Evolutionary conservation across 768 basidiomycete genomes (phyloP), one percentile per base, ranked within the genome.

Genomic region (Leccinum subgranulosum): DNA sequence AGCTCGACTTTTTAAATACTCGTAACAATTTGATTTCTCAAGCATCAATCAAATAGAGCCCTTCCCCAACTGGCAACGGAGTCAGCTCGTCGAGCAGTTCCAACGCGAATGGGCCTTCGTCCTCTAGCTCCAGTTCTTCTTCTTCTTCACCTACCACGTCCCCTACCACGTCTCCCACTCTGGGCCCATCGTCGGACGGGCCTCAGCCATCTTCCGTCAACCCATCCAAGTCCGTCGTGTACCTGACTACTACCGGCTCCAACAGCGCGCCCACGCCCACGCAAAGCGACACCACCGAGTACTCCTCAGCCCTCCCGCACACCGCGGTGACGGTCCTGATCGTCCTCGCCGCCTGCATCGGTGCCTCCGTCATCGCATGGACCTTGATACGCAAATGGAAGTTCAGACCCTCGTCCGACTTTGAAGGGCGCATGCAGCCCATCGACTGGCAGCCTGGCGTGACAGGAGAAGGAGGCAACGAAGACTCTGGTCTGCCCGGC

Each of bases 341-440:
- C 65, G 81, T 83, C 51, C 77, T 90, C 52, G 92, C 83, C 4
- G 79, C 86, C 6, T 84, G 79, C 48, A 64, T 93, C 45, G 92
- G 84, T 52, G 87, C 80, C 29, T 68, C 87, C 52, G 80, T 81
- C 56, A 84, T 93, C 63, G 77, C 88, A 60, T 95, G 92, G 92
- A 94, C 92, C 49, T 75, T 92, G 67, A 89, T 94, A 79, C 87
- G 92, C 76, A 93, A 94, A 73, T 93, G 90, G 88, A 92, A 93
- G 76, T 85, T 94, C 67, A 84, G 83, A 54, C 84, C 88, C 56
- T 93, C 92, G 29, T 79, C 83, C 67, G 81, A 83, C 64, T 94
- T 94, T 69, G 88, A 91, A 65, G 84, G 85, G 60, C 90, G 92
- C 63, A 83, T 95, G 76, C 84, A 88, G 58, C 92, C 93, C 59